These are phyloP conservation scores for Barbatosphaeria neglecta DNA, from an alignment of 495 filamentous ascomycete species.

Conservation along the genomic window DNA sequence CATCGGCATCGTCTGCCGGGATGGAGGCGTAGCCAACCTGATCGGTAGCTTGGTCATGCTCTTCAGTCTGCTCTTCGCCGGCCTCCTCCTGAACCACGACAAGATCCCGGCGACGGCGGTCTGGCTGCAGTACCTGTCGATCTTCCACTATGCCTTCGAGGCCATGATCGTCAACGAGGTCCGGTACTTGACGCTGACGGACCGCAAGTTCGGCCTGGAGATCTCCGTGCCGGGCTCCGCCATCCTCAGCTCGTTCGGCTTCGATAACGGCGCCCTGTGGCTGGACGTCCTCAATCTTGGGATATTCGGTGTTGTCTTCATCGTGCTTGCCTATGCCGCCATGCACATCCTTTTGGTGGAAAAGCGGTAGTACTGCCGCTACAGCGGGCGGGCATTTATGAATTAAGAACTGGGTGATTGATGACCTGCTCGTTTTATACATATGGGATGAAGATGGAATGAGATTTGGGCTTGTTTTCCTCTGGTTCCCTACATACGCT, in stretches of 20 bases:
- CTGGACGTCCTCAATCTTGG: slow-evolving; percentile 70
- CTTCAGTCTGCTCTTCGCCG: slow-evolving; percentile 90
- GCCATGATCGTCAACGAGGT: slow-evolving; percentile 97
- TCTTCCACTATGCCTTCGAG: slow-evolving; percentile 98
- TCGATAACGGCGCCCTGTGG: slow-evolving; percentile 77
- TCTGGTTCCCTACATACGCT: neutral
- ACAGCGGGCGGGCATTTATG: no score
- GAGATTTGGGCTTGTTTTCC: slow-evolving; percentile 7
- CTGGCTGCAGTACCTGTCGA: slow-evolving; percentile 93
- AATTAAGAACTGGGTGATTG: no score
- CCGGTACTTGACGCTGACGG: slow-evolving; percentile 73
- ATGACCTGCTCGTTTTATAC: no score
- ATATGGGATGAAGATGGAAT: no score
- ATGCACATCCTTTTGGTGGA: slow-evolving; percentile 94
- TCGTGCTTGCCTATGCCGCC: slow-evolving; percentile 78
- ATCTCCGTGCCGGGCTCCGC: slow-evolving; percentile 93
- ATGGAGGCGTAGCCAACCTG: slow-evolving; percentile 84
- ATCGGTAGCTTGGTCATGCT: slow-evolving; percentile 96
- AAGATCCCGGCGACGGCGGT: slow-evolving; percentile 71
- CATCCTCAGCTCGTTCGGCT: slow-evolving; percentile 89
- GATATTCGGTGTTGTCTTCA: slow-evolving; percentile 69
- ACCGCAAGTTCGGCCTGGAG: slow-evolving; percentile 88
- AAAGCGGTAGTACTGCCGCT: slow-evolving; percentile 48
- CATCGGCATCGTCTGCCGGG: slow-evolving; percentile 89
- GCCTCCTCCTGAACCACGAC: slow-evolving; percentile 85